These are phyloP conservation scores for Chlorencoelia australis DNA, from an alignment of 2,329 filamentous ascomycete genomes.

Conservation along the genomic window DNA sequence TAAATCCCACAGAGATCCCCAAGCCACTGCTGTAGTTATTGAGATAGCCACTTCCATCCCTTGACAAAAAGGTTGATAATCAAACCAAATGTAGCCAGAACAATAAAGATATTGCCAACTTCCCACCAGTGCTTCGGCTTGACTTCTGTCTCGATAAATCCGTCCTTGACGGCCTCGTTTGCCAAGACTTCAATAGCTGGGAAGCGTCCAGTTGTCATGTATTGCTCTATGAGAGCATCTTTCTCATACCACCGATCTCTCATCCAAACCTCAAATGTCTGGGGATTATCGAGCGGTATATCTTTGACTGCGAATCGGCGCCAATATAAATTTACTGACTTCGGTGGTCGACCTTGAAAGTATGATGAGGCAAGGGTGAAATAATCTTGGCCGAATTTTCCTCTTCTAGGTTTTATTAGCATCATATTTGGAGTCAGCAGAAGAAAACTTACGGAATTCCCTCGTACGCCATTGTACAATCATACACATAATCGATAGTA, in stretches of 20 bases:
- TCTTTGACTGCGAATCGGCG: conserved; percentile 70
- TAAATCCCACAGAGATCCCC: too few species aligned
- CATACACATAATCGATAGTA: conserved; percentile 74
- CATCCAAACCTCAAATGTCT: conserved; percentile 77
- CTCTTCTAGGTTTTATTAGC: conserved; percentile 35
- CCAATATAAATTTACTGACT: conserved; percentile 96
- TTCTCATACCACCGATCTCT: conserved; percentile 85
- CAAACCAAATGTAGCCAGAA: conserved; percentile 21
- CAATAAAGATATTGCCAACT: conserved; percentile 24
- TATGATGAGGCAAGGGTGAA: conserved; percentile 84
- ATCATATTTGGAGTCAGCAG: conserved; percentile 1
- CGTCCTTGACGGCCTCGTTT: conserved; percentile 10
- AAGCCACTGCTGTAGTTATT: too few species aligned
- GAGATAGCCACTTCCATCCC: conserved; percentile 15
- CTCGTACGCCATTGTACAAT: conserved; percentile 93
- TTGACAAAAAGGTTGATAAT: conserved; percentile 19
- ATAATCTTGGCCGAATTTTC: conserved; percentile 79
- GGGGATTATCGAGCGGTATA: conserved; percentile 67
- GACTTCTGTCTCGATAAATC: conserved; percentile 27
- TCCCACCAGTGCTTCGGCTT: conserved; percentile 25
- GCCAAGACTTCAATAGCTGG: conserved; percentile 34
- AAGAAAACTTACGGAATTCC: conserved; percentile 66
- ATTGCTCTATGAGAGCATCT: conserved; percentile 78
- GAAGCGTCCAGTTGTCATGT: conserved; percentile 66
- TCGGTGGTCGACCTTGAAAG: conserved; percentile 78